phyloP scores from a whole-genome alignment of 169 alveolate species.

The Plasmodium malariae region DNA sequence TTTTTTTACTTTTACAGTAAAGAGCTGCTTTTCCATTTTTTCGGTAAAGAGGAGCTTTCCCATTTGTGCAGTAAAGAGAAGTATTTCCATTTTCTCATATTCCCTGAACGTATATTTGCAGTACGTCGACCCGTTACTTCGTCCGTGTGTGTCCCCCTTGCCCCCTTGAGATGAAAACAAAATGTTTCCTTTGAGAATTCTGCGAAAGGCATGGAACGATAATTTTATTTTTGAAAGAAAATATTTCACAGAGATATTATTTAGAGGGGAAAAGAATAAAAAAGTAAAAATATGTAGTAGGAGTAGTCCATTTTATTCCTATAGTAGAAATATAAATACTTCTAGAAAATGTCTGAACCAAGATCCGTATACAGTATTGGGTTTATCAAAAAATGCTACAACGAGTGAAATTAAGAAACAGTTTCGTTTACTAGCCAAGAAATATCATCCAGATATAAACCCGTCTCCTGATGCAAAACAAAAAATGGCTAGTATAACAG shows the following conservation, averaged over 20 bases:
- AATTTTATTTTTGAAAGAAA: neutral
- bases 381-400: slow-evolving; percentile 92
- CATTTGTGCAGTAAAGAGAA: too few relatives aligned
- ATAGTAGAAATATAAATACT: slow-evolving; percentile 41
- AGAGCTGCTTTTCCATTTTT: too few relatives aligned
- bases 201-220: neutral
- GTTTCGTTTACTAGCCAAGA: slow-evolving; percentile 93
- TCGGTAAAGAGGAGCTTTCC: too few relatives aligned
- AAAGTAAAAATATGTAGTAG: neutral
- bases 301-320: neutral
- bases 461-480: slow-evolving; percentile 95
- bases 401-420: slow-evolving; percentile 91
- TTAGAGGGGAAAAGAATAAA: neutral
- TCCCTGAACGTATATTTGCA: too few relatives aligned
- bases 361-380: slow-evolving; percentile 91
- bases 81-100: too few relatives aligned
- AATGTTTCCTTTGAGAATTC: slow-evolving; percentile 6
- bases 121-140: too few relatives aligned
- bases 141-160: neutral
- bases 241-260: slow-evolving; percentile 1
- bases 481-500: slow-evolving; percentile 93
- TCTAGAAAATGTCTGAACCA: slow-evolving; percentile 65
- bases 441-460: slow-evolving; percentile 95
- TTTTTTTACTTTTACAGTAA: too few relatives aligned
- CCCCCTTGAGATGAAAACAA: neutral